Evolutionary conservation across 2,329 filamentous ascomycete species (phyloP).

Genomic region (Xylaria polymorpha): DNA sequence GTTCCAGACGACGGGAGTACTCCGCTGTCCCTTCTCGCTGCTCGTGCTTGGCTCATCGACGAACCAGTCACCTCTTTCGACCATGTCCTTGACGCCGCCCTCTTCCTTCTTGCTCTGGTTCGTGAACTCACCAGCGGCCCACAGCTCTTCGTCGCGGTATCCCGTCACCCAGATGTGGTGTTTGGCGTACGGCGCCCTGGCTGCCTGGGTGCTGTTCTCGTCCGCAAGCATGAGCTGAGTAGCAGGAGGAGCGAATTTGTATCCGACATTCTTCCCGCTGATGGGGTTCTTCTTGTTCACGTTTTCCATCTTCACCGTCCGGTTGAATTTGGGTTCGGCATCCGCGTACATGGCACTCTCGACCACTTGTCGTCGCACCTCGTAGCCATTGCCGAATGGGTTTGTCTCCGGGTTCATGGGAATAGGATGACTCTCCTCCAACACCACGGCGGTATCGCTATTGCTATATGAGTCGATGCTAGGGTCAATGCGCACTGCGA

Average conservation of each 20-base stretch:
- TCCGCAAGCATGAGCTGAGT: slow-evolving; percentile 62
- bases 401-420: slow-evolving; percentile 64
- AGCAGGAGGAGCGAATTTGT: slow-evolving; percentile 59
- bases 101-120: slow-evolving; percentile 60
- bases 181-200: slow-evolving; percentile 58
- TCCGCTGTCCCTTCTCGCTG: slow-evolving; percentile 53
- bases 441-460: slow-evolving; percentile 45
- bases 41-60: slow-evolving; percentile 44
- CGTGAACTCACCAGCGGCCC: slow-evolving; percentile 63
- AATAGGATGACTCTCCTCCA: slow-evolving; percentile 50
- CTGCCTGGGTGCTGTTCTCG: slow-evolving; percentile 56
- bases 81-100: slow-evolving; percentile 61
- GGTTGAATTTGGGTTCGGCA: slow-evolving; percentile 64
- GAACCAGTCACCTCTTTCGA: slow-evolving; percentile 60
- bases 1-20: slow-evolving; percentile 65
- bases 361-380: slow-evolving; percentile 61
- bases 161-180: slow-evolving; percentile 63
- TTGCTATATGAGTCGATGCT: slow-evolving; percentile 59
- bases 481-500: slow-evolving; percentile 73
- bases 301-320: slow-evolving; percentile 63
- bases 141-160: slow-evolving; percentile 62
- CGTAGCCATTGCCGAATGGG: slow-evolving; percentile 71
- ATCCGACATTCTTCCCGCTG: slow-evolving; percentile 62
- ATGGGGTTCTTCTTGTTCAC: slow-evolving; percentile 57
- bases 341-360: slow-evolving; percentile 61